phyloP scores from a whole-genome alignment of 78 protist species.

The Andalucia godoyi region DNA sequence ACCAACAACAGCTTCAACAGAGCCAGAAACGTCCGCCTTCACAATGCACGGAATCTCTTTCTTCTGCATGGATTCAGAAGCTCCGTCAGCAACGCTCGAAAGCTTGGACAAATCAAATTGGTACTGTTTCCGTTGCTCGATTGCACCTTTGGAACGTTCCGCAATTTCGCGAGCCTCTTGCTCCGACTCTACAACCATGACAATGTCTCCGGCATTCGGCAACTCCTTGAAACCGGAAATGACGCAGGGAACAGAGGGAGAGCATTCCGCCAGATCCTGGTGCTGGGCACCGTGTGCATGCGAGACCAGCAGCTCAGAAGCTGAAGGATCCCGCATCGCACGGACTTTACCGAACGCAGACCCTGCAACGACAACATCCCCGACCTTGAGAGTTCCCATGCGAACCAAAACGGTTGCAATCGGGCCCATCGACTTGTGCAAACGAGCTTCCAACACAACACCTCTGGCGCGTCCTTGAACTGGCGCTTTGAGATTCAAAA shows the following conservation, averaged over 20 bases:
- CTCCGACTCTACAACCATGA: background rate
- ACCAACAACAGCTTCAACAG: background rate
- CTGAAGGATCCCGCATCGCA: background rate
- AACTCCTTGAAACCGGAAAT: background rate
- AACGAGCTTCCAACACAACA: conserved; percentile 5
- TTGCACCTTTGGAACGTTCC: background rate
- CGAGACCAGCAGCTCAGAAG: no score
- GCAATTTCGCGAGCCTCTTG: background rate
- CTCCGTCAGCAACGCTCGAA: background rate
- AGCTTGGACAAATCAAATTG: background rate
- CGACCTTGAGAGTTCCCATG: background rate
- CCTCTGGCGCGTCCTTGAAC: conserved; percentile 1
- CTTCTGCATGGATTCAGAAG: background rate
- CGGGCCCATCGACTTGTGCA: background rate
- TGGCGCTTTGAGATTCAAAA: conserved; percentile 19
- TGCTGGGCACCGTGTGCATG: no score
- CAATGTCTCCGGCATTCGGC: conserved; percentile 1
- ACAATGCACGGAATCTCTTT: background rate
- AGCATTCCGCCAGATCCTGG: background rate
- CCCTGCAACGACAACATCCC: background rate
- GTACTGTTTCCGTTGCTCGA: background rate
- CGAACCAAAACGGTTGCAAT: background rate
- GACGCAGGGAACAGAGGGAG: background rate
- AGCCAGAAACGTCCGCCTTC: conserved; percentile 9
- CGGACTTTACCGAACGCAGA: background rate